A percentile compares a stretch with the other conserved stretches of the same genome.
These are phyloP conservation scores for Tillandsia fasciculata DNA, from an alignment of 176 grass and related monocot genomes.

Conservation along the genomic window DNA sequence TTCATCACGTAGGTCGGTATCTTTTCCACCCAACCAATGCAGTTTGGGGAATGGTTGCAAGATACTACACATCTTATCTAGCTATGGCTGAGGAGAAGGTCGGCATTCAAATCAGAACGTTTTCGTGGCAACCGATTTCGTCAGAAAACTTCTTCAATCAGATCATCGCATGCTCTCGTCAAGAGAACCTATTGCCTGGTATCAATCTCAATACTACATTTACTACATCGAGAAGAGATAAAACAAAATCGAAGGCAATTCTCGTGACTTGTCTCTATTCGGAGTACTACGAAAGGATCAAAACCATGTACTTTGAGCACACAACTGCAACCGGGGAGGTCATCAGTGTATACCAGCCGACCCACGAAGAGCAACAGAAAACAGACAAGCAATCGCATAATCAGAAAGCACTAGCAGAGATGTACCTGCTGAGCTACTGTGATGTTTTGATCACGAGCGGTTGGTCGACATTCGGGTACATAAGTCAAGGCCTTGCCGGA, in stretches of 20 bases:
- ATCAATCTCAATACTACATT: slow-evolving; percentile 13
- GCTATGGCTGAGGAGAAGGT: slow-evolving; percentile 33
- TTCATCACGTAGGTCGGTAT: slow-evolving; percentile 41
- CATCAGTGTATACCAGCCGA: slow-evolving; percentile 33
- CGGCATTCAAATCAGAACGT: slow-evolving; percentile 36
- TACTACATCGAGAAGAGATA: background rate
- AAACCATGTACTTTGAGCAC: slow-evolving; percentile 50
- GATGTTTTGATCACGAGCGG: slow-evolving; percentile 41
- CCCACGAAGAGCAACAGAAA: slow-evolving; percentile 18
- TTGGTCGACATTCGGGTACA: slow-evolving; percentile 50
- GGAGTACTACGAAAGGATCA: slow-evolving; percentile 32
- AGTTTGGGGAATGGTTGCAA: slow-evolving; percentile 37
- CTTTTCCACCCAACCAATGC: slow-evolving; percentile 43
- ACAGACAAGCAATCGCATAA: slow-evolving; percentile 20
- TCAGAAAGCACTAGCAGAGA: slow-evolving; percentile 39
- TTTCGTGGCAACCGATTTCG: slow-evolving; percentile 24
- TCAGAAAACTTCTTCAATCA: slow-evolving; percentile 32
- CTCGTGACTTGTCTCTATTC: slow-evolving; percentile 33
- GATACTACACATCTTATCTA: slow-evolving; percentile 49
- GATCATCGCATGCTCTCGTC: slow-evolving; percentile 31
- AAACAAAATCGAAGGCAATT: slow-evolving; percentile 25
- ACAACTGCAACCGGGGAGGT: slow-evolving; percentile 30
- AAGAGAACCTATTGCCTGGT: slow-evolving; percentile 48
- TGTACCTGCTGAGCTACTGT: slow-evolving; percentile 63
- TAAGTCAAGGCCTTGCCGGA: slow-evolving; percentile 45